A percentile compares a stretch with the other conserved stretches of the same genome.
Conservation (phyloP, 805 yeast species). For the Candida cerambycidarum region DNA sequence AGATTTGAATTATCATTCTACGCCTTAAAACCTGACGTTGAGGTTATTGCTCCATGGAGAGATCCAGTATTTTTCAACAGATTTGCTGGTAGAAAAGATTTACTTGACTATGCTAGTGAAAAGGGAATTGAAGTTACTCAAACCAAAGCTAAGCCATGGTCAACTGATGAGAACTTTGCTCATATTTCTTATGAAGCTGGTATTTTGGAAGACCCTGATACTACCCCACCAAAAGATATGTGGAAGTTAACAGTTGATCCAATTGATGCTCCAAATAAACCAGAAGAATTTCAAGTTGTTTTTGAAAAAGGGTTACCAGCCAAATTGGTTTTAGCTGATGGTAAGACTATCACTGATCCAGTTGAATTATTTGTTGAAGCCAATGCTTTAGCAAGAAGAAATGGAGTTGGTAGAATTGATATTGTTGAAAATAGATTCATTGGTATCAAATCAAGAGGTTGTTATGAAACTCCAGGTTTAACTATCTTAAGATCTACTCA, state of each 20-base stretch:
- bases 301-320: conserved; percentile 87
- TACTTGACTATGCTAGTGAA: conserved; percentile 88
- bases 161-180: conserved; percentile 98
- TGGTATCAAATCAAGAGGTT: conserved; percentile 98
- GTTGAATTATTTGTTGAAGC: conserved; percentile 91
- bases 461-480: conserved; percentile 99
- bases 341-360: conserved; percentile 71
- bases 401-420: conserved; percentile 99
- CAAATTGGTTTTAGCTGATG: conserved; percentile 70
- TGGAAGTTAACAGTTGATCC: conserved; percentile 99
- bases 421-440: conserved; percentile 98
- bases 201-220: conserved; percentile 96
- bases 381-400: conserved; percentile 94
- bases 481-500: conserved; percentile 92
- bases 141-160: conserved; percentile 99
- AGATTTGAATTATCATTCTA: conserved; percentile 96
- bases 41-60: conserved; percentile 99
- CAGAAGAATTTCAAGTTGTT: conserved; percentile 82
- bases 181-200: conserved; percentile 99
- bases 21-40: conserved; percentile 96
- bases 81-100: conserved; percentile 97
- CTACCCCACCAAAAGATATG: conserved; percentile 99
- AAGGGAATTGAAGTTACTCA: conserved; percentile 94
- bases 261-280: conserved; percentile 86
- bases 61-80: conserved; percentile 90